A percentile compares a stretch with the other conserved stretches of the same genome.
Conservation (phyloP, 441 rosid genomes). For the Sinapis alba region DNA sequence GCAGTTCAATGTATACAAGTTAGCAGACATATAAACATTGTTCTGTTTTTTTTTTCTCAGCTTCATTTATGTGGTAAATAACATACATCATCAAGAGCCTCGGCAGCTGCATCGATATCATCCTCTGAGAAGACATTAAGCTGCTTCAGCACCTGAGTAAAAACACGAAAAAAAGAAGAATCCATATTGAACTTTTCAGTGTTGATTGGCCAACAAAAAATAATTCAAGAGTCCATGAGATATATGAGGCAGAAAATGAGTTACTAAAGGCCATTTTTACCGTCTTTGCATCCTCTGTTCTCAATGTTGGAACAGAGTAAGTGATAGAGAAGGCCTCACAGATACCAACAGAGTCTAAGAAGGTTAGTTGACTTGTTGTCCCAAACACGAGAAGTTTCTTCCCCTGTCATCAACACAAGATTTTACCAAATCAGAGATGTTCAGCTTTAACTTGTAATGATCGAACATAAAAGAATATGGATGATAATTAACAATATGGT, state of each 20-base stretch:
- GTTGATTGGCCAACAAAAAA: no score
- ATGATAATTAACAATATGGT: not conserved
- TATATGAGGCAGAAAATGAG: not conserved
- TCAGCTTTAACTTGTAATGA: not conserved
- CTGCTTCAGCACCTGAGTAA: conserved; percentile 62
- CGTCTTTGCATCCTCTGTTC: conserved; percentile 82
- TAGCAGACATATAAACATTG: not conserved
- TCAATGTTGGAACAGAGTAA: conserved; percentile 74
- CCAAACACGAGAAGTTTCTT: conserved; percentile 92
- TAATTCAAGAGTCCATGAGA: no score
- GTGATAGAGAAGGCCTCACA: conserved; percentile 80
- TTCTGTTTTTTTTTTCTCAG: not conserved
- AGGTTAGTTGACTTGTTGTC: conserved; percentile 88
- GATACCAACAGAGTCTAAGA: conserved; percentile 81
- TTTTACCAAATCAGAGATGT: conserved; percentile 12
- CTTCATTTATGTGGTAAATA: not conserved
- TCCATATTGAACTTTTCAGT: no score
- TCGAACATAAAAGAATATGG: not conserved
- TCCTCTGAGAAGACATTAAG: conserved; percentile 75
- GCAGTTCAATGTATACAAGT: not conserved
- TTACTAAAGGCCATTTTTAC: conserved; percentile 41
- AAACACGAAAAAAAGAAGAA: no score
- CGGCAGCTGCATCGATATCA: conserved; percentile 72
- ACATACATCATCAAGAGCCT: conserved; percentile 84
- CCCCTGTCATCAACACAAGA: conserved; percentile 52